Base-by-base conservation (phyloP, 2,329 filamentous ascomycete genomes). In the Arthrobotrys iridis region DNA sequence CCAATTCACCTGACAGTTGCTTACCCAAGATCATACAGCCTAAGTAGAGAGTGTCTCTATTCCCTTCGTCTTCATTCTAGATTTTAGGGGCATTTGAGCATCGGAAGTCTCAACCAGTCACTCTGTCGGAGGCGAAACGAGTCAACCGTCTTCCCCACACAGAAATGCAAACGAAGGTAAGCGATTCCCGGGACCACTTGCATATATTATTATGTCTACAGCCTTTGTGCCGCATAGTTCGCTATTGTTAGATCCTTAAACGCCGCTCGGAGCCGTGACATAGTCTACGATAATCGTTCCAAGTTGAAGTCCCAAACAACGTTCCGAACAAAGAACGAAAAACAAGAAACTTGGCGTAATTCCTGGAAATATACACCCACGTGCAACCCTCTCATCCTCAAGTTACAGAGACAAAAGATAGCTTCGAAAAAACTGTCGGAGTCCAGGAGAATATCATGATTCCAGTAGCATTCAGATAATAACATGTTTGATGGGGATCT, bases 261-360 rank as follows among this genome's bases (percentile, higher is more conserved):
- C 13, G 18, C 15, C 20, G 13, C 48, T n/a, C 45, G 48, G 13
- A n/a, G 40, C 15, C 5, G 5, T 13, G 24, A 46, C 43, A n/a
- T 20, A 20, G 13, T 41, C 55, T 33, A 62, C 18, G 15, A 35
- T 37, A n/a, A 37, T 30, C 15, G 22, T 28, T 40, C 43, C 41
- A 13, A 20, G 33, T 41, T 41, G 18, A 41, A 52, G 18, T 22
- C 15, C 26, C 28, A 50, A n/a, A 64, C 50, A 55, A 35, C 15
- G 1, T 37, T 13, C 50, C 50, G 30, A 55, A 55, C 50, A 55
- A 55, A 55, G 50, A 55, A 55, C 28, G 13, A 55, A 55, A 55
- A 55, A 30, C 48, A 55, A 35, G 48, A 6, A 35, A 22, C 48
- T 55, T 22, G 28, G 48, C 48, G 22, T n/a, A 22, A 4, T 22